These are phyloP conservation scores for Mortierella sp. DNA, from an alignment of 371 early-diverging fungal species.

Conservation along the genomic window DNA sequence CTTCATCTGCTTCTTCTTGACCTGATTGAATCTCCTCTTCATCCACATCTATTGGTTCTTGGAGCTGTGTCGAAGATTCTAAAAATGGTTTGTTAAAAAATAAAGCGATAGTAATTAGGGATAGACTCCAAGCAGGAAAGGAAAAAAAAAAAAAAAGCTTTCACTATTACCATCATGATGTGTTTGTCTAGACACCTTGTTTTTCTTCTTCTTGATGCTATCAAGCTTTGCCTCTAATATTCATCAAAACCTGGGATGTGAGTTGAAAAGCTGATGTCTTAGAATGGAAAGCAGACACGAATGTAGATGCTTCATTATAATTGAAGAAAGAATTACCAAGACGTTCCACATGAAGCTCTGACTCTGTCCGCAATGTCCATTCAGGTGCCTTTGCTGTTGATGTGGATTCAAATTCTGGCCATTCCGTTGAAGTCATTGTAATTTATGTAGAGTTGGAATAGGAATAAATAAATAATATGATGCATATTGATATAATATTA, in stretches of 20 bases:
- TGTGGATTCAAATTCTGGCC: constrained; percentile 30
- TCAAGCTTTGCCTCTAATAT: constrained; percentile 39
- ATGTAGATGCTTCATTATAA: neutral
- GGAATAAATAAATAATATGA: too few species aligned
- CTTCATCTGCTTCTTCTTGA: constrained; percentile 48
- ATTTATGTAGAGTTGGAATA: too few species aligned
- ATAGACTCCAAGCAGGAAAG: neutral
- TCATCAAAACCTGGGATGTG: too few species aligned
- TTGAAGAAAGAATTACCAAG: constrained; percentile 17
- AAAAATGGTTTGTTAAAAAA: neutral
- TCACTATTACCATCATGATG: constrained; percentile 1
- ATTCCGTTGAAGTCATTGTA: too few species aligned
- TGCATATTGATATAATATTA: too few species aligned
- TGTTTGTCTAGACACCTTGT: neutral
- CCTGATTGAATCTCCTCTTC: constrained; percentile 43
- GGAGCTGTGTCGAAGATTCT: constrained; percentile 2
- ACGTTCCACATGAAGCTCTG: constrained; percentile 47
- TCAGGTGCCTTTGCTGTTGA: constrained; percentile 24
- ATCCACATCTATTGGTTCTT: constrained; percentile 17
- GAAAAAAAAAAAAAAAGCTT: neutral
- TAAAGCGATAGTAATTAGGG: neutral
- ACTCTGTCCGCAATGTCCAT: constrained; percentile 44
- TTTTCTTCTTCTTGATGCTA: constrained; percentile 26
- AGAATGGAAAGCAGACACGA: neutral
- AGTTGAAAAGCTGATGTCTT: too few species aligned